Evolutionary conservation across 1,284 basidiomycete species (phyloP).

Genomic region (Hemileccinum hortonii): DNA sequence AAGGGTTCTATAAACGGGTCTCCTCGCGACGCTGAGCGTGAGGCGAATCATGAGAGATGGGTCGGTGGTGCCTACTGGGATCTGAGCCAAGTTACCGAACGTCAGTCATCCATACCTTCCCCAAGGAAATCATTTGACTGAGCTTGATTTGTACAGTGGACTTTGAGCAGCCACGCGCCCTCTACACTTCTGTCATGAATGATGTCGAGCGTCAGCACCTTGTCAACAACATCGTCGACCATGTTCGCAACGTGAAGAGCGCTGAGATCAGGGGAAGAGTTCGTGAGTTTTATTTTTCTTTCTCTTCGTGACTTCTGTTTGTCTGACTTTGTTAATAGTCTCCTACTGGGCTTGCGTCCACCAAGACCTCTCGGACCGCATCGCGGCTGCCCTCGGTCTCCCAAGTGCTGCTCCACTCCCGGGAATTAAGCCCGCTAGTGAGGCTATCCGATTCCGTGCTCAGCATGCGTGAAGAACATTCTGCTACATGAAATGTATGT

Average conservation of each 20-base stretch:
- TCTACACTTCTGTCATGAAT: constrained; percentile 79
- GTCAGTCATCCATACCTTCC: constrained; percentile 47
- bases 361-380: constrained; percentile 67
- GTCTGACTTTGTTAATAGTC: constrained; percentile 43
- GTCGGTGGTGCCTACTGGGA: constrained; percentile 72
- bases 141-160: constrained; percentile 53
- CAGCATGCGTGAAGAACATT: constrained; percentile 9
- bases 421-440: constrained; percentile 56
- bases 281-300: constrained; percentile 46
- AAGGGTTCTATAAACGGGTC: constrained; percentile 41
- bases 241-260: constrained; percentile 68
- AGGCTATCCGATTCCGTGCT: constrained; percentile 54
- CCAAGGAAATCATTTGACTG: neutral
- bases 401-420: constrained; percentile 57
- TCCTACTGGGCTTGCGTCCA: constrained; percentile 79
- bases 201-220: constrained; percentile 68
- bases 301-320: neutral
- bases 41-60: constrained; percentile 71
- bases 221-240: constrained; percentile 75
- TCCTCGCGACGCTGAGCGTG: constrained; percentile 37
- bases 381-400: constrained; percentile 71
- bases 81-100: constrained; percentile 75
- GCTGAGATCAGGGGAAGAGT: constrained; percentile 65
- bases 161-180: constrained; percentile 85
- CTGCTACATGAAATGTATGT: neutral